These are phyloP conservation scores for Hyphopichia pseudoburtonii DNA, from an alignment of 1,139 yeast genomes.

Conservation along the genomic window DNA sequence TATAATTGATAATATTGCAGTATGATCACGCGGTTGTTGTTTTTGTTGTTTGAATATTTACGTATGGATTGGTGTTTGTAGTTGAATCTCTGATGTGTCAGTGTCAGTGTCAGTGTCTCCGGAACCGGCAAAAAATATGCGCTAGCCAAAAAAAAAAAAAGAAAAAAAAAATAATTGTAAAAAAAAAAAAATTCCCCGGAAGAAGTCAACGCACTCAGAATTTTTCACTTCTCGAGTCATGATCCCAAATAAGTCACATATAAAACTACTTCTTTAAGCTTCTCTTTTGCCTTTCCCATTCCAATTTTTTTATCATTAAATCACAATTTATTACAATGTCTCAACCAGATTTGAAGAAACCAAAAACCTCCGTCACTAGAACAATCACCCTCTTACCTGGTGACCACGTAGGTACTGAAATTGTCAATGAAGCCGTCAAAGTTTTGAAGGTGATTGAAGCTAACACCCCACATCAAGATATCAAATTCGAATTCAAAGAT, in stretches of 20 bases:
- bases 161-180: too few species aligned
- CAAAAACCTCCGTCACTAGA: constrained; percentile 36
- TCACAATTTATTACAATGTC: constrained; percentile 8
- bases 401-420: constrained; percentile 94
- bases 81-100: too few species aligned
- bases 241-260: not conserved
- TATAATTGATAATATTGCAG: too few species aligned
- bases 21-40: too few species aligned
- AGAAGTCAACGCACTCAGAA: not conserved
- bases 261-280: not conserved
- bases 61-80: too few species aligned
- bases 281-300: not conserved
- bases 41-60: too few species aligned
- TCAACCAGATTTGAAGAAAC: constrained; percentile 11
- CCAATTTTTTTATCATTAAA: too few species aligned
- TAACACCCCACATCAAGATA: constrained; percentile 51
- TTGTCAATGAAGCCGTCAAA: constrained; percentile 86
- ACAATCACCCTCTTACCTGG: constrained; percentile 89
- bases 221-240: not conserved
- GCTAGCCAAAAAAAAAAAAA: too few species aligned
- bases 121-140: too few species aligned
- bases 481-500: constrained; percentile 72
- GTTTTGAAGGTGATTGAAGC: constrained; percentile 77
- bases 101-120: too few species aligned
- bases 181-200: not conserved